Conservation (phyloP, 352 stramenopile species). For the Thalassiosira exigua region DNA sequence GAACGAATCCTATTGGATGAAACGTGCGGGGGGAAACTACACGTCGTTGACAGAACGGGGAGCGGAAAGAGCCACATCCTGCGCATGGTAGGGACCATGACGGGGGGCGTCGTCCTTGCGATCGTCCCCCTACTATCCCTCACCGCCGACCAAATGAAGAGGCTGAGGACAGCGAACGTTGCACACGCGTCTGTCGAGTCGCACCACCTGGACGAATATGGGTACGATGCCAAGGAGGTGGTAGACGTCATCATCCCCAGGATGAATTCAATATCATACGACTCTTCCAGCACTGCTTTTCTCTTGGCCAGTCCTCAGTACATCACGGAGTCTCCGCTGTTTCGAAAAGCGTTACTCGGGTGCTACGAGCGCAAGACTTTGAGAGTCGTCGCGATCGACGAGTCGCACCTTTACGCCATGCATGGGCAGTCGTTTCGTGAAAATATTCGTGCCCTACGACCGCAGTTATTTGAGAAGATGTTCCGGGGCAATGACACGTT, state of each 20-base stretch:
- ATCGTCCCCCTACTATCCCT: conserved; percentile 17
- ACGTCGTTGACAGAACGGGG: conserved; percentile 17
- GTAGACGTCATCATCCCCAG: not conserved
- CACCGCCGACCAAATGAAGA: not conserved
- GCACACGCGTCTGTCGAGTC: not conserved
- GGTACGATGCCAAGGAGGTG: not conserved
- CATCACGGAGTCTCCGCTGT: not conserved
- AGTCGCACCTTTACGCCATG: not conserved
- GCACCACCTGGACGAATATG: conserved; percentile 21
- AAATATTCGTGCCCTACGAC: not conserved
- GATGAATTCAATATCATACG: not conserved
- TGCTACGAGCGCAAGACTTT: not conserved
- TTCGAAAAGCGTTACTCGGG: not conserved
- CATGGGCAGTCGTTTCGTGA: conserved; percentile 11
- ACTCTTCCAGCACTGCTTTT: conserved; percentile 9
- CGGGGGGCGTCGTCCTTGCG: not conserved
- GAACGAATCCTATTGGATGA: not conserved
- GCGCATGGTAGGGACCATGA: not conserved
- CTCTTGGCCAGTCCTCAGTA: conserved; percentile 20
- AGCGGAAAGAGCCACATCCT: conserved; percentile 17
- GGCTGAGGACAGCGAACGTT: not conserved
- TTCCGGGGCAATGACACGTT: not conserved
- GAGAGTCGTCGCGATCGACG: not conserved
- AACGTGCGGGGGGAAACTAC: not conserved
- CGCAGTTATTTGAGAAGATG: not conserved